Evolutionary conservation across 331 rosid species (phyloP), one percentile per base, ranked within the genome.

Genomic region (Saraca asoca): DNA sequence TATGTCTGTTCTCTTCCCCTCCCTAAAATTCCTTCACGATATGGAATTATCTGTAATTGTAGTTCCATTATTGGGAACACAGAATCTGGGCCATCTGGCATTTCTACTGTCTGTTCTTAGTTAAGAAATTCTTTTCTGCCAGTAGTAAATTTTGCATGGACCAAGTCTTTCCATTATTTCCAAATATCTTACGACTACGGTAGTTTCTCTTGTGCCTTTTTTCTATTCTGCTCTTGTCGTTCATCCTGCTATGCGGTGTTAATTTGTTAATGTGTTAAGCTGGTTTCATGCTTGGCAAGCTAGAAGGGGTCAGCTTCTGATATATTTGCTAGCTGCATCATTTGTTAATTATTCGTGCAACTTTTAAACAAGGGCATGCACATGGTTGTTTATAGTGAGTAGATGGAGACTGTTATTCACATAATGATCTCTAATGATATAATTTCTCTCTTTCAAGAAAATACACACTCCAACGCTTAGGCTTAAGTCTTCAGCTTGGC

Each of bases 241-340:
- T 50, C 44, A 53, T 12, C 15, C n/a, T 53, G 59, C 43, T 55
- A 31, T 46, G 43, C 7, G 31, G 15, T 31, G 42, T 43, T 43
- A 9, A n/a, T 43, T 11, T 43, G 48, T 43, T 48, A 19, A 55
- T 18, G 53, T 56, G 50, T 43, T 18, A 34, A 55, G 51, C 65
- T 64, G 61, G 24, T 74, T 73, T 66, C 38, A 43, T 74, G 68
- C 14, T 74, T 58, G 78, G 46, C 68, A 58, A 58, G 49, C 62
- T 19, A 46, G 66, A 56, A 46, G 41, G 49, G 7, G 1, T 57
- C 41, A 20, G 61, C 50, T 38, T 73, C 62, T 73, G 48, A 48
- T 39, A 49, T 65, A 65, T 3, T 56, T 73, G 61, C 42, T 73
- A 20, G 62, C 73, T 57, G 44, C 54, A 43, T 64, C 62, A 31